Evolutionary conservation across 352 stramenopile genomes (phyloP), one percentile per base, ranked within the genome.

Genomic region (Phytopythium chamaehyphon): DNA sequence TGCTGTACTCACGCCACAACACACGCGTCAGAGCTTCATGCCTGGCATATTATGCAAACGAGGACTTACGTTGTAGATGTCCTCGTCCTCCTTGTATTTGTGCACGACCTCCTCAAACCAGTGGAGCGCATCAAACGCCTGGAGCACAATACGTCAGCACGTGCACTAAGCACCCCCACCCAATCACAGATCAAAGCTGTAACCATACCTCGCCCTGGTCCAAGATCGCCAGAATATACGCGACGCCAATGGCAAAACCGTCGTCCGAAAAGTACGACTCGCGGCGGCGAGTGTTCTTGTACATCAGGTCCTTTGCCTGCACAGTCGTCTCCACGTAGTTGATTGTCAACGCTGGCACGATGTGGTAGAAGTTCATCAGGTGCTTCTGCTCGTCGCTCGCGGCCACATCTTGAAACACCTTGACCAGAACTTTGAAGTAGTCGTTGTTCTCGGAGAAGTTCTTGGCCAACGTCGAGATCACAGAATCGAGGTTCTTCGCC

Each of bases 261-360:
- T 98, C 95, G 69, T 98, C 93, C 11, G 88, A 92, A 56, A 97
- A 98, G 62, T 98, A 98, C 37, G 91, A 96, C 67, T 97, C 92
- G 21, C 84, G 81, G n/a, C 80, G 76, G 7, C 85, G 78, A 21
- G 90, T 96, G 61, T 96, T 96, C 76, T 97, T 98, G 70, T 97
- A 96, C 89, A 98, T 97, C 40, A 96, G 76, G 61, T 98, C 94
- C 66, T 98, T 98, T 11, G 83, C 84, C 62, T 95, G 84, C 24
- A 95, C 84, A 28, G 82, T 90, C 18, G 81, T 93, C 59, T 95
- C 85, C 40, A 95, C 80, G 51, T 95, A 96, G 61, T 95, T 93
- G 61, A 96, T 90, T 15, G 82, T 94, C 42, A 96, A 64, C 21
- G 89, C 83, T 0, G 87, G 89, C 6, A 96, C 62, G 53, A 97